phyloP scores from a whole-genome alignment of 108 stramenopile species.

The Licmophora abbreviata region DNA sequence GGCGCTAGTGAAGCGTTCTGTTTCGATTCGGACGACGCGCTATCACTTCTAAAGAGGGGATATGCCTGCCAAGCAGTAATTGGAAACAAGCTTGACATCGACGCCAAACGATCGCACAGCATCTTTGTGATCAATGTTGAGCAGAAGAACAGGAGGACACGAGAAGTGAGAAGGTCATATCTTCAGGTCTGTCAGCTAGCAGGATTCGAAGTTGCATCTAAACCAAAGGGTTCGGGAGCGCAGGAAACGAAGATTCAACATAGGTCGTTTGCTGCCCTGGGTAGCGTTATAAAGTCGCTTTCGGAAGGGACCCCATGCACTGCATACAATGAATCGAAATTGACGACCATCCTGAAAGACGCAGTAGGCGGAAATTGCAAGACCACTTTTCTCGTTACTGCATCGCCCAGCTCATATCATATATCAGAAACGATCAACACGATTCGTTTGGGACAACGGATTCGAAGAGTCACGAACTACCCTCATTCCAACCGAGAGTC shows the following conservation, averaged over 20 bases:
- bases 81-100: conserved; percentile 69
- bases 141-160: conserved; percentile 40
- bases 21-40: conserved; percentile 55
- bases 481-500: conserved; percentile 22
- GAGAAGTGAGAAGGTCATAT: conserved; percentile 30
- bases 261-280: conserved; percentile 65
- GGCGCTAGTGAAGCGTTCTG: conserved; percentile 58
- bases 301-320: conserved; percentile 45
- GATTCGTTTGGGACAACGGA: conserved; percentile 69
- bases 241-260: conserved; percentile 73
- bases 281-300: conserved; percentile 53
- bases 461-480: conserved; percentile 45
- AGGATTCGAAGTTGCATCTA: conserved; percentile 59
- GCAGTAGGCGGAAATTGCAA: conserved; percentile 83
- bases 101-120: conserved; percentile 80
- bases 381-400: conserved; percentile 76
- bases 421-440: conserved; percentile 80
- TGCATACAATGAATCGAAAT: conserved; percentile 52
- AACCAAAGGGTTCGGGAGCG: conserved; percentile 25
- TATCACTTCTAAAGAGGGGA: conserved; percentile 62
- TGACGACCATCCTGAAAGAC: conserved; percentile 70
- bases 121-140: conserved; percentile 71
- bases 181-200: conserved; percentile 82
- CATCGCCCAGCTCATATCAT: conserved; percentile 73
- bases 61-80: conserved; percentile 66